A percentile compares a stretch with the other conserved stretches of the same genome.
phyloP scores from a whole-genome alignment of 306 rosid species.

The Ormosia semicastrata region DNA sequence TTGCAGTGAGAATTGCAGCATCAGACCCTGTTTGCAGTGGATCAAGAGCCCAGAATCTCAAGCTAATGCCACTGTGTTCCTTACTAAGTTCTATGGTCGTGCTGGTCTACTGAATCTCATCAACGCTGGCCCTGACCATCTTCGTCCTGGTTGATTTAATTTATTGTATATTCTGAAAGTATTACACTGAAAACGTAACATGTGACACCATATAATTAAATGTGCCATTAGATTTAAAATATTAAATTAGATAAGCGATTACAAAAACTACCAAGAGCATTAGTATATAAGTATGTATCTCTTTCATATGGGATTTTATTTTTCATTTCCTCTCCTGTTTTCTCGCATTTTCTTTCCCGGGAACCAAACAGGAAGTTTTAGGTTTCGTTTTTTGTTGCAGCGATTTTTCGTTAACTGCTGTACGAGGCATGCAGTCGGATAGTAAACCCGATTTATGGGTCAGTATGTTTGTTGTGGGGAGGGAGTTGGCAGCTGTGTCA shows the following conservation, averaged over 20 bases:
- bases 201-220: no score
- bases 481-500: conserved; percentile 98
- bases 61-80: conserved; percentile 93
- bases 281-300: no score
- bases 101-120: conserved; percentile 97
- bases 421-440: conserved; percentile 97
- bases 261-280: no score
- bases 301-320: no score
- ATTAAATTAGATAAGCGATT: no score
- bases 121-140: conserved; percentile 94
- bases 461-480: conserved; percentile 94
- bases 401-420: conserved; percentile 80
- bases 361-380: background rate
- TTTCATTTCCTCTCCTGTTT: background rate
- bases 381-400: conserved; percentile 30
- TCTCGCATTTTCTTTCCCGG: background rate
- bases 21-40: conserved; percentile 90
- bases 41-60: conserved; percentile 91
- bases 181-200: no score
- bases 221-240: no score
- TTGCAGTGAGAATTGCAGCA: conserved; percentile 91
- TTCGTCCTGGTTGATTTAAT: conserved; percentile 67
- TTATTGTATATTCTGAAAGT: no score
- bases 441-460: conserved; percentile 93
- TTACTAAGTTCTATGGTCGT: conserved; percentile 94